Conservation (phyloP, 164 flowering plant genomes). For the Magnolia kwangsiensis region DNA sequence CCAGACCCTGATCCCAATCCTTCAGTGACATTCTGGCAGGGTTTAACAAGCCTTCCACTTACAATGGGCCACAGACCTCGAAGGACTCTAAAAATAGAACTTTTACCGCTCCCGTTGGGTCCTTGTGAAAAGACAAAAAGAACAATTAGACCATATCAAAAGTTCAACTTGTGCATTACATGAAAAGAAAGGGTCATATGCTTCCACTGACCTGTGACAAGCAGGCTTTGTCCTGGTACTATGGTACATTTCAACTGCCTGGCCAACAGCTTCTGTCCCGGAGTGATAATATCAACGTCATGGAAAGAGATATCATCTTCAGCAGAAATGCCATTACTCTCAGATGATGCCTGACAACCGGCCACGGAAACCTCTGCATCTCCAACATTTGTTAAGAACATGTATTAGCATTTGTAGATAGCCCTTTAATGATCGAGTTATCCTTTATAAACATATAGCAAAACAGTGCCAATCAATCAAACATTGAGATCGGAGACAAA, state of each 20-base stretch:
- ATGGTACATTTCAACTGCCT: conserved; percentile 71
- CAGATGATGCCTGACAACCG: conserved; percentile 13
- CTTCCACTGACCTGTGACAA: conserved; percentile 80
- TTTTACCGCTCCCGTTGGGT: conserved; percentile 98
- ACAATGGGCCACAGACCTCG: conserved; percentile 90
- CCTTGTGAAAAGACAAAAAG: conserved; percentile 44
- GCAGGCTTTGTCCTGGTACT: conserved; percentile 72
- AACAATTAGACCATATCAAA: conserved; percentile 8
- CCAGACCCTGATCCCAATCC: conserved; percentile 45
- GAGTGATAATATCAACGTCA: conserved; percentile 84
- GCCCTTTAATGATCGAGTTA: background rate
- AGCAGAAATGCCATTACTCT: conserved; percentile 17
- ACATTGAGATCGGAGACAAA: background rate
- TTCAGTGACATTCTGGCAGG: conserved; percentile 37
- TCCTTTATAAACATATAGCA: background rate
- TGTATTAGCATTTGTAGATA: background rate
- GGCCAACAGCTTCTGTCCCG: conserved; percentile 83
- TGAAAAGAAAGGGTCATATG: background rate
- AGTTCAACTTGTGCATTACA: background rate
- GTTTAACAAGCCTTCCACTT: conserved; percentile 67
- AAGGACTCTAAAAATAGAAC: conserved; percentile 94
- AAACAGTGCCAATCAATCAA: background rate
- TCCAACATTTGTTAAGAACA: background rate
- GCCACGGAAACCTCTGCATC: conserved; percentile 28
- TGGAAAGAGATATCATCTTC: conserved; percentile 68